phyloP scores from a whole-genome alignment of 139 green algal genomes.

The Pleodorina starrii region DNA sequence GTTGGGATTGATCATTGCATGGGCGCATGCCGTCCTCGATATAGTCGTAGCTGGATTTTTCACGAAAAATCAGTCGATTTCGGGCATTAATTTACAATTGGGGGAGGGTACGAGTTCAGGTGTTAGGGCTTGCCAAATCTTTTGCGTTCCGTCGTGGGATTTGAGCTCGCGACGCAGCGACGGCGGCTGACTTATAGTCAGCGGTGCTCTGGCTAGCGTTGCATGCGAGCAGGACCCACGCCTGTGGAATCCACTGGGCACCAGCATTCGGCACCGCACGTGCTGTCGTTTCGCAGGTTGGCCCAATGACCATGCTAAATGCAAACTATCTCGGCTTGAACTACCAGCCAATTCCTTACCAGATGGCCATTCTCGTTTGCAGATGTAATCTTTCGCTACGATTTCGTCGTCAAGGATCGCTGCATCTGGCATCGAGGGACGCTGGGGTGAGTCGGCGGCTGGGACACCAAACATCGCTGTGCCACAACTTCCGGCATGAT shows the following conservation, averaged over 20 bases:
- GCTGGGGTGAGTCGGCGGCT: slow-evolving; percentile 1
- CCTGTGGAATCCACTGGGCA: not conserved
- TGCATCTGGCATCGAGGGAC: not conserved
- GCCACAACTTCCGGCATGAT: not conserved
- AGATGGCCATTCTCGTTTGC: not conserved
- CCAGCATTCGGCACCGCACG: not conserved
- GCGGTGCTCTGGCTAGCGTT: not conserved
- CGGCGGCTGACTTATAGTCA: slow-evolving; percentile 9
- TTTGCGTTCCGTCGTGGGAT: not conserved
- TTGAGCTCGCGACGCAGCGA: not conserved
- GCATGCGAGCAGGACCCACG: not conserved
- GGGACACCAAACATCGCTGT: not conserved
- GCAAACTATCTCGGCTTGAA: not conserved
- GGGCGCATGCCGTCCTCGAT: not conserved
- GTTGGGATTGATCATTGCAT: not conserved
- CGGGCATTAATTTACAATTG: not conserved
- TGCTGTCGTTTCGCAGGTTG: not conserved
- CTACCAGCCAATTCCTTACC: not conserved
- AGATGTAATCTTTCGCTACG: slow-evolving; percentile 4
- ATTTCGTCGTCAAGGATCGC: not conserved
- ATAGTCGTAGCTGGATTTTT: not conserved
- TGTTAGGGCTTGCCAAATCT: not conserved
- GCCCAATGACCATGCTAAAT: not conserved
- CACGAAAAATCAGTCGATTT: not conserved
- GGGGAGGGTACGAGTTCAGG: not conserved